These are phyloP conservation scores for Neofusicoccum sp. DNA, from an alignment of 2,329 filamentous ascomycete species.

Conservation along the genomic window DNA sequence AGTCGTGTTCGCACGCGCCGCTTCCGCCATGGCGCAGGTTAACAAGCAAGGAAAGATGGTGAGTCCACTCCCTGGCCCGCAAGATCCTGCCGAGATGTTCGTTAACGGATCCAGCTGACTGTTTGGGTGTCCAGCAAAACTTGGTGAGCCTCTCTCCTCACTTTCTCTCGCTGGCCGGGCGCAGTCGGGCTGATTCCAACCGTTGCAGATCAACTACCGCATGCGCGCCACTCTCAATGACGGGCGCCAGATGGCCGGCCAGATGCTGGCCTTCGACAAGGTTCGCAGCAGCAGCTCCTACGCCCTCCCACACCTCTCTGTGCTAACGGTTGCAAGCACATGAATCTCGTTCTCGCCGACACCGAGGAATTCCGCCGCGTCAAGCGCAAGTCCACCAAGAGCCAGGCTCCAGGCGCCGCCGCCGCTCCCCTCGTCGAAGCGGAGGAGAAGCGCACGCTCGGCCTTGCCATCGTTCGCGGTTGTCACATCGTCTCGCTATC, in stretches of 20 bases:
- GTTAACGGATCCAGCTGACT: conserved; percentile 47
- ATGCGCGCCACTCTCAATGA: conserved; percentile 97
- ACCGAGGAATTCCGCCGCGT: conserved; percentile 96
- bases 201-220: conserved; percentile 88
- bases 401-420: conserved; percentile 60
- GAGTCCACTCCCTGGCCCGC: conserved; percentile 51
- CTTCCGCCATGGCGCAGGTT: conserved; percentile 43
- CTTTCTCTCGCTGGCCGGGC: background rate
- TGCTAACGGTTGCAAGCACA: conserved; percentile 64
- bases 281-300: conserved; percentile 44
- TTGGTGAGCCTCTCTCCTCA: conserved; percentile 51
- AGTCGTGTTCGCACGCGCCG: conserved; percentile 43
- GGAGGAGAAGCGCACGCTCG: conserved; percentile 97
- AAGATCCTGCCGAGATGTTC: conserved; percentile 56
- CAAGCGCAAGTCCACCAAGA: conserved; percentile 79
- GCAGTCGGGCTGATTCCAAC: conserved; percentile 24
- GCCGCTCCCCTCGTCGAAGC: conserved; percentile 71
- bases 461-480: conserved; percentile 89
- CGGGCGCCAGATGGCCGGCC: conserved; percentile 91
- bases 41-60: conserved; percentile 99
- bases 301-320: background rate
- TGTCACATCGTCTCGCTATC: conserved; percentile 93
- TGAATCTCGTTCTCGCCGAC: conserved; percentile 98
- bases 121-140: conserved; percentile 55
- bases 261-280: conserved; percentile 99